phyloP scores from a whole-genome alignment of 495 filamentous ascomycete genomes.

The Neurospora hispaniola region DNA sequence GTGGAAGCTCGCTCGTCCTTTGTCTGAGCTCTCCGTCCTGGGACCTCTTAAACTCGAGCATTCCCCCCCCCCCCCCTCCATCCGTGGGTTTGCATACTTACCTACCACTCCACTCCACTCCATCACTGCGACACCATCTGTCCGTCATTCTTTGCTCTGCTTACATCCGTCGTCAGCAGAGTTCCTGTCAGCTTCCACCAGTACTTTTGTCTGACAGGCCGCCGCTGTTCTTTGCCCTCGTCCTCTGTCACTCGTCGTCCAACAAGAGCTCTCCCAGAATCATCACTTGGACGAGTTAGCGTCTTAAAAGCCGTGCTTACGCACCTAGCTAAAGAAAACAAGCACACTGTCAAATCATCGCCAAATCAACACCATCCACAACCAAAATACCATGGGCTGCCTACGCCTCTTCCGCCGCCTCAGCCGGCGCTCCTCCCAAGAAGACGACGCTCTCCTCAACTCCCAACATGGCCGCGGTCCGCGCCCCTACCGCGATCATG shows the following conservation, averaged over 20 bases:
- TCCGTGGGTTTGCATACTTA: background rate
- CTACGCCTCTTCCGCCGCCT: background rate
- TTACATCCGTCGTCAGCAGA: background rate
- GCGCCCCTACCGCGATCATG: background rate
- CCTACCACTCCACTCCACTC: background rate
- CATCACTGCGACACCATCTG: background rate
- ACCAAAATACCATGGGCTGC: background rate
- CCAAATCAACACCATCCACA: background rate
- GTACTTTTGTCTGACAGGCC: background rate
- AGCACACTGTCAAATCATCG: background rate
- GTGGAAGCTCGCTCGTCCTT: background rate
- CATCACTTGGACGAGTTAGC: background rate
- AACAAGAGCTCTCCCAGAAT: background rate
- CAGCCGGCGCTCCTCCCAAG: background rate
- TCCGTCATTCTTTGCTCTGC: background rate
- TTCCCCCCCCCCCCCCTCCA: background rate
- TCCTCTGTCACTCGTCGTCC: background rate
- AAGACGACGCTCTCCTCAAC: background rate
- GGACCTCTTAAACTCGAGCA: background rate
- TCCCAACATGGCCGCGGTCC: background rate
- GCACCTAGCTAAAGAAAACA: background rate
- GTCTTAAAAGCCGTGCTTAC: background rate
- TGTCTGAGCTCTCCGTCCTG: no score
- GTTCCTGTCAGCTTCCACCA: background rate
- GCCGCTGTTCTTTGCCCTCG: background rate